These are phyloP conservation scores for Saccharomyces hybrid DNA, from an alignment of 1,139 yeast species.

Conservation along the genomic window DNA sequence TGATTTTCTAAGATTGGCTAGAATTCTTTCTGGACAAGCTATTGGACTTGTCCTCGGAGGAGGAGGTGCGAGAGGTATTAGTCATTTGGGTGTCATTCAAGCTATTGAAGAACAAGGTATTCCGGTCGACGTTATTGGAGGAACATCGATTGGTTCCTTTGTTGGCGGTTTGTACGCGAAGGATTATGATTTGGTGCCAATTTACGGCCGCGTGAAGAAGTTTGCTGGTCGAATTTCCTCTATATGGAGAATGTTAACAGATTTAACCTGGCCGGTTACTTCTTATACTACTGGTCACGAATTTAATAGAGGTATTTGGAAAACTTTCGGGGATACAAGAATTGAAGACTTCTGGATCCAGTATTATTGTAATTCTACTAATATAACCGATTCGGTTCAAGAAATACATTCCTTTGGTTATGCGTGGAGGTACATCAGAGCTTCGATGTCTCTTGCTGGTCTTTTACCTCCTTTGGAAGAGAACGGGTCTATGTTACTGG, in stretches of 20 bases:
- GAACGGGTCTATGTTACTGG: slow-evolving; percentile 86
- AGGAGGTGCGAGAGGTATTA: slow-evolving; percentile 93
- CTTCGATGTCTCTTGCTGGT: slow-evolving; percentile 96
- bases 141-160: slow-evolving; percentile 93
- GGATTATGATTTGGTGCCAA: slow-evolving; percentile 85
- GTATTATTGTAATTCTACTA: slow-evolving; percentile 88
- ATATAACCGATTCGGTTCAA: slow-evolving; percentile 91
- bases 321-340: slow-evolving; percentile 82
- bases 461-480: slow-evolving; percentile 83
- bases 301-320: slow-evolving; percentile 95
- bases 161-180: slow-evolving; percentile 93
- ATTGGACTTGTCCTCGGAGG: slow-evolving; percentile 94
- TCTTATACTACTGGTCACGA: slow-evolving; percentile 96
- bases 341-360: slow-evolving; percentile 95
- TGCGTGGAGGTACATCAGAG: slow-evolving; percentile 93
- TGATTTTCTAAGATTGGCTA: slow-evolving; percentile 82
- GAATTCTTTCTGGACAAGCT: slow-evolving; percentile 86
- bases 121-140: slow-evolving; percentile 91
- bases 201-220: slow-evolving; percentile 82
- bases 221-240: slow-evolving; percentile 80
- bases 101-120: slow-evolving; percentile 92
- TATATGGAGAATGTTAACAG: slow-evolving; percentile 76
- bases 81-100: slow-evolving; percentile 86
- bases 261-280: slow-evolving; percentile 86
- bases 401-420: slow-evolving; percentile 88